A percentile compares a stretch with the other conserved stretches of the same genome.
Evolutionary conservation across 768 basidiomycete species (phyloP).

Genomic region (Pholiota molesta): DNA sequence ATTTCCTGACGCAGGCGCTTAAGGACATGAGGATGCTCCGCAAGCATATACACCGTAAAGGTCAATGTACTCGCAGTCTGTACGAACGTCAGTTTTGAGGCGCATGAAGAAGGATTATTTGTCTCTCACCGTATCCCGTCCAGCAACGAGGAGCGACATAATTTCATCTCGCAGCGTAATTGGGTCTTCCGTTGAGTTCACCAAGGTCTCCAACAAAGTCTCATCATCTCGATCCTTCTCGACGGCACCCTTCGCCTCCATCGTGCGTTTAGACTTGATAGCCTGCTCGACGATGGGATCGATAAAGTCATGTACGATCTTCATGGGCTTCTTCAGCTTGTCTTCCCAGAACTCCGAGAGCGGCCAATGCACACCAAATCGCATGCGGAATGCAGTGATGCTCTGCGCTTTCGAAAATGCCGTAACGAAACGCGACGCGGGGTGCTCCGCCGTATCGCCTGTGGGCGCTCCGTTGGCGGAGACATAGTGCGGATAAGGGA

Average conservation of each 20-base stretch:
- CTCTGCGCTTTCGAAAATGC: constrained; percentile 56
- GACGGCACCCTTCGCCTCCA: constrained; percentile 17
- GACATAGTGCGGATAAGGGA: constrained; percentile 48
- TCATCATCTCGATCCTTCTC: constrained; percentile 42
- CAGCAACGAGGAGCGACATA: constrained; percentile 55
- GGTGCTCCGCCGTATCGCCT: constrained; percentile 25
- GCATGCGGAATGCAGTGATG: constrained; percentile 38
- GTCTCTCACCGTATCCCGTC: constrained; percentile 48
- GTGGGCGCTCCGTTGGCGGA: constrained; percentile 17
- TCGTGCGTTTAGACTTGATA: constrained; percentile 37
- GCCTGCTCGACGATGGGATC: constrained; percentile 56
- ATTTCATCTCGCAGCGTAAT: constrained; percentile 47
- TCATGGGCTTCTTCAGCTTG: constrained; percentile 45
- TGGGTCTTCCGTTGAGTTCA: constrained; percentile 53
- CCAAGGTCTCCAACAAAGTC: constrained; percentile 54
- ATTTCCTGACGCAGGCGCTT: constrained; percentile 54
- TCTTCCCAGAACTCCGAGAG: constrained; percentile 56
- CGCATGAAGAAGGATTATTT: neutral
- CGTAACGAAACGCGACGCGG: constrained; percentile 43
- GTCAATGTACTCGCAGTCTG: constrained; percentile 56
- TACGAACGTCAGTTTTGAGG: neutral
- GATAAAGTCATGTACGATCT: constrained; percentile 51
- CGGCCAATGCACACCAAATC: constrained; percentile 51
- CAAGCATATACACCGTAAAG: constrained; percentile 56
- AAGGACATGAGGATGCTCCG: constrained; percentile 51